A percentile compares a stretch with the other conserved stretches of the same genome.
phyloP scores from a whole-genome alignment of 2,329 filamentous ascomycete species.

The Aspergillus versicolor region DNA sequence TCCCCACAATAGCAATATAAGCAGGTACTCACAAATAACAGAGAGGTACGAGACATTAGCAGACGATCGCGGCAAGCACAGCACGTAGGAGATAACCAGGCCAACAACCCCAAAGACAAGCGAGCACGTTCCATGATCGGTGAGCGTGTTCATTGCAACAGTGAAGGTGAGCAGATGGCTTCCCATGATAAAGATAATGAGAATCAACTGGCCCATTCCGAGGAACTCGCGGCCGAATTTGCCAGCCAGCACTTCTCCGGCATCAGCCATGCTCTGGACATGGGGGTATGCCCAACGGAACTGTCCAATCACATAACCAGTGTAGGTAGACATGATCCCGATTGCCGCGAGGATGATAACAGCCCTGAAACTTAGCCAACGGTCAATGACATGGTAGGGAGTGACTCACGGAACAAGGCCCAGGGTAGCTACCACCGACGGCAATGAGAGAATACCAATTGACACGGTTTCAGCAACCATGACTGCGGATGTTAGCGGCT shows the following conservation, averaged over 20 bases:
- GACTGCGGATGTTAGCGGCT: constrained; percentile 21
- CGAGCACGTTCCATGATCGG: constrained; percentile 61
- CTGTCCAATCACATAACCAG: constrained; percentile 61
- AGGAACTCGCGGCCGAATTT: constrained; percentile 61
- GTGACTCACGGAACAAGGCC: constrained; percentile 51
- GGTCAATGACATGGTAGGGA: background rate
- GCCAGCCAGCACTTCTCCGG: constrained; percentile 62
- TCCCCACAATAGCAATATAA: background rate
- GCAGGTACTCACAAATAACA: constrained; percentile 45
- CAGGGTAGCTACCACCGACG: constrained; percentile 51
- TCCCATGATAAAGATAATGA: constrained; percentile 68
- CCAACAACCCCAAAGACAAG: constrained; percentile 63
- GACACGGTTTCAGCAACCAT: constrained; percentile 62
- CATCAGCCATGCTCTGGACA: constrained; percentile 67
- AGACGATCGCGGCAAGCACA: constrained; percentile 62
- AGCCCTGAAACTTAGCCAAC: constrained; percentile 33
- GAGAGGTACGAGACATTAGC: constrained; percentile 63
- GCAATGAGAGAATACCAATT: constrained; percentile 59
- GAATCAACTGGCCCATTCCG: constrained; percentile 60
- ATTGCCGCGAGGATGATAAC: constrained; percentile 54
- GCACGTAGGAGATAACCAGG: constrained; percentile 56
- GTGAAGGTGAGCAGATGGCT: constrained; percentile 70
- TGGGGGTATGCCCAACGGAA: constrained; percentile 59
- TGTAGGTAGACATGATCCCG: constrained; percentile 59
- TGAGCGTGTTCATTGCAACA: constrained; percentile 67